These are phyloP conservation scores for Massarina eburnea DNA, from an alignment of 2,329 filamentous ascomycete genomes.

Conservation along the genomic window DNA sequence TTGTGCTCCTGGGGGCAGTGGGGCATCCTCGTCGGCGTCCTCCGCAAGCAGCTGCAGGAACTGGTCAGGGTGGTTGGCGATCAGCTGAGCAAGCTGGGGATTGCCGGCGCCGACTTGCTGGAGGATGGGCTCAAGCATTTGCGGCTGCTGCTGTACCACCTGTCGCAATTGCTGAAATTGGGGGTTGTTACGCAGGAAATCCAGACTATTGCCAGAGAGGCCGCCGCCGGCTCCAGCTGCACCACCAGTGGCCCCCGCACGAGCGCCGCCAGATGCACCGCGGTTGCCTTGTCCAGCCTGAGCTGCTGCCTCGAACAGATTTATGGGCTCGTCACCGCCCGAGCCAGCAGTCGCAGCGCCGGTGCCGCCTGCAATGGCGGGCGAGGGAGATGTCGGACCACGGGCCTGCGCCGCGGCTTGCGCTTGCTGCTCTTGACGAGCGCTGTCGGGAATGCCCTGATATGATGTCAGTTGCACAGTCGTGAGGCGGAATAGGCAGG, in stretches of 20 bases:
- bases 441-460: slow-evolving; percentile 86
- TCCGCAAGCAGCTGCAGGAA: slow-evolving; percentile 90
- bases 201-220: slow-evolving; percentile 72
- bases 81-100: slow-evolving; percentile 89
- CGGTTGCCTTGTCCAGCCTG: slow-evolving; percentile 63
- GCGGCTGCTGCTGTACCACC: slow-evolving; percentile 94
- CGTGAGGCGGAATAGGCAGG: slow-evolving; percentile 2
- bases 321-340: slow-evolving; percentile 69
- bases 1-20: slow-evolving; percentile 83
- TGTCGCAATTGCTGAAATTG: slow-evolving; percentile 98
- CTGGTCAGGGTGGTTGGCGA: slow-evolving; percentile 87
- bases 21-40: slow-evolving; percentile 79
- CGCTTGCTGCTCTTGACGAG: slow-evolving; percentile 66
- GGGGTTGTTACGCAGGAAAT: slow-evolving; percentile 91
- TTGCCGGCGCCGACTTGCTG: slow-evolving; percentile 95
- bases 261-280: slow-evolving; percentile 42
- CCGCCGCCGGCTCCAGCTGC: slow-evolving; percentile 54
- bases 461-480: slow-evolving; percentile 21
- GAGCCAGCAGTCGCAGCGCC: slow-evolving; percentile 29
- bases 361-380: slow-evolving; percentile 51
- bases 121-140: slow-evolving; percentile 97
- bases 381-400: slow-evolving; percentile 43
- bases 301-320: slow-evolving; percentile 90
- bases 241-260: slow-evolving; percentile 53
- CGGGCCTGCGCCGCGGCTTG: slow-evolving; percentile 47